Conservation (phyloP, 2,329 filamentous ascomycete species). For the Fusarium xyrophilum region DNA sequence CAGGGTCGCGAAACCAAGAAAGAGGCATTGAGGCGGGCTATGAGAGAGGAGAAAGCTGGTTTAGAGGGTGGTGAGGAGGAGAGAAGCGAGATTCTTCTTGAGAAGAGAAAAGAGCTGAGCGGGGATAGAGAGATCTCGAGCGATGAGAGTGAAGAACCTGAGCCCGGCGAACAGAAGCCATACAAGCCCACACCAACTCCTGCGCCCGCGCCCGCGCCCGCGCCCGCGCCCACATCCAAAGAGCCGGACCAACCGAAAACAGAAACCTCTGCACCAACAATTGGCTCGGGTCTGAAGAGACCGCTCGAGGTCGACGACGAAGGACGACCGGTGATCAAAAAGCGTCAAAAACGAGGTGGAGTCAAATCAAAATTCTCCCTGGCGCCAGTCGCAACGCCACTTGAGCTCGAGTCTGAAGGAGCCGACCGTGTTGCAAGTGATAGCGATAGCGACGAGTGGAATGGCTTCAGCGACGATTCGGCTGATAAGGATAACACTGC, state of each 20-base stretch:
- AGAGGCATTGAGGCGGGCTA: conserved; percentile 68
- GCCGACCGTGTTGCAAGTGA: conserved; percentile 28
- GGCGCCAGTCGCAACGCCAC: conserved; percentile 47
- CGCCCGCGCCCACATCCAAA: not conserved
- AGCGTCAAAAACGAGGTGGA: conserved; percentile 75
- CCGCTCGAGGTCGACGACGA: conserved; percentile 81
- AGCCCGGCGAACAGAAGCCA: not conserved
- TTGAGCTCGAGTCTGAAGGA: conserved; percentile 46
- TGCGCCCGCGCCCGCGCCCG: not conserved
- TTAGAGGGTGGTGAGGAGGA: conserved; percentile 61
- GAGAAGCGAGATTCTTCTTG: conserved; percentile 63
- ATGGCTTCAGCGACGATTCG: conserved; percentile 63
- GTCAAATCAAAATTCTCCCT: conserved; percentile 62
- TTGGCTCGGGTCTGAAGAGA: conserved; percentile 85
- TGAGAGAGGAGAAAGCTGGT: conserved; percentile 71
- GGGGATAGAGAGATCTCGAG: conserved; percentile 39
- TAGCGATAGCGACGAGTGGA: conserved; percentile 61
- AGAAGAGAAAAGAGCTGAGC: conserved; percentile 43
- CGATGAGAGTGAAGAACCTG: conserved; percentile 24
- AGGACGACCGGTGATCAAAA: conserved; percentile 82
- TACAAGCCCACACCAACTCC: not conserved
- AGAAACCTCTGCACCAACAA: conserved; percentile 21
- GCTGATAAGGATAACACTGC: conserved; percentile 42
- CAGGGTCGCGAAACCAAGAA: conserved; percentile 74
- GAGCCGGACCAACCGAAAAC: conserved; percentile 9